A percentile compares a stretch with the other conserved stretches of the same genome.
phyloP scores from a whole-genome alignment of 306 rosid species.

The Cajanus cajan region DNA sequence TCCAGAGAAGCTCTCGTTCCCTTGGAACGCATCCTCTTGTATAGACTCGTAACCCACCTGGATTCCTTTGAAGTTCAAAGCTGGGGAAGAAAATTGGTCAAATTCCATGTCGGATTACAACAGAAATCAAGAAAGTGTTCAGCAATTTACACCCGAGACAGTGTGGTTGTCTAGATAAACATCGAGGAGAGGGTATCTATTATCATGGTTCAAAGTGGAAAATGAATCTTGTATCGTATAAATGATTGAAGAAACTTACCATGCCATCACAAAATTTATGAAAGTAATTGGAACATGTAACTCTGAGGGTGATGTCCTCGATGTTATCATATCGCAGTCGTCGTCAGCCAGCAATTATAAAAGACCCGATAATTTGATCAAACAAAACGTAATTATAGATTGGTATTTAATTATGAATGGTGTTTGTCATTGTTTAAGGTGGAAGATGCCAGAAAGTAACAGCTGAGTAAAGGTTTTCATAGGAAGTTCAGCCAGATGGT shows the following conservation, averaged over 20 bases:
- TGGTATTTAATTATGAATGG: not conserved
- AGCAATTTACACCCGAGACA: constrained; percentile 12
- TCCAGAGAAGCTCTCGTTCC: constrained; percentile 22
- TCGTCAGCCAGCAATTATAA: constrained; percentile 23
- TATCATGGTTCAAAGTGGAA: not conserved
- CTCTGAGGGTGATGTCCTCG: constrained; percentile 38
- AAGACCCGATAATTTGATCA: not conserved
- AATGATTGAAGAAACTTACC: not conserved
- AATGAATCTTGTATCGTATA: constrained; percentile 1
- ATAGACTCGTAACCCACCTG: constrained; percentile 24
- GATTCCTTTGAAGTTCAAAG: constrained; percentile 42
- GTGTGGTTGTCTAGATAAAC: constrained; percentile 16
- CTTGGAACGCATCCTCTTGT: constrained; percentile 21
- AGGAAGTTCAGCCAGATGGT: constrained; percentile 29
- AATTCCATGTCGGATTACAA: constrained; percentile 31
- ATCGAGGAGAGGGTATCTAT: not conserved
- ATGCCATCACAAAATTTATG: not conserved
- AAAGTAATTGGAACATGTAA: constrained; percentile 19
- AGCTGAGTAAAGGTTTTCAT: not conserved
- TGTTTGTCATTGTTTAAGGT: constrained; percentile 17
- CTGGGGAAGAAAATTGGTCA: constrained; percentile 34
- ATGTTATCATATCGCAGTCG: constrained; percentile 38
- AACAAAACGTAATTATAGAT: not conserved
- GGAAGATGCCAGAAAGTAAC: not conserved
- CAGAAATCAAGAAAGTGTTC: not conserved